Evolutionary conservation across 78 protist genomes (phyloP).

Genomic region (slime mould (Dictyostelium discoideum)): dicty_2.7 NC_007088.5:7136501-7137000

Average conservation of each 20-base stretch:
- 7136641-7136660: slow-evolving; percentile 65
- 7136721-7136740: slow-evolving; percentile 80
- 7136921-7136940: slow-evolving; percentile 72
- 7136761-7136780: neutral
- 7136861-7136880: neutral
- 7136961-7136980: slow-evolving; percentile 61
- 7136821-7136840: neutral
- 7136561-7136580: neutral
- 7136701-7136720: slow-evolving; percentile 57
- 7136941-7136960: slow-evolving; percentile 52
- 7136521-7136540: too few species aligned
- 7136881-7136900: slow-evolving; percentile 52
- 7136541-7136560: neutral
- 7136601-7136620: neutral
- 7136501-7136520: neutral
- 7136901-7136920: slow-evolving; percentile 75
- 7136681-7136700: slow-evolving; percentile 53
- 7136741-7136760: slow-evolving; percentile 66
- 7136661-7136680: slow-evolving; percentile 76
- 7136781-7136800: neutral
- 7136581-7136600: too few species aligned
- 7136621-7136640: slow-evolving; percentile 9
- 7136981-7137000: neutral
- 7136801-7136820: neutral
- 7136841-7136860: neutral